Base-by-base conservation (phyloP, 495 filamentous ascomycete genomes). In the Xanthoparmelia taractica region DNA sequence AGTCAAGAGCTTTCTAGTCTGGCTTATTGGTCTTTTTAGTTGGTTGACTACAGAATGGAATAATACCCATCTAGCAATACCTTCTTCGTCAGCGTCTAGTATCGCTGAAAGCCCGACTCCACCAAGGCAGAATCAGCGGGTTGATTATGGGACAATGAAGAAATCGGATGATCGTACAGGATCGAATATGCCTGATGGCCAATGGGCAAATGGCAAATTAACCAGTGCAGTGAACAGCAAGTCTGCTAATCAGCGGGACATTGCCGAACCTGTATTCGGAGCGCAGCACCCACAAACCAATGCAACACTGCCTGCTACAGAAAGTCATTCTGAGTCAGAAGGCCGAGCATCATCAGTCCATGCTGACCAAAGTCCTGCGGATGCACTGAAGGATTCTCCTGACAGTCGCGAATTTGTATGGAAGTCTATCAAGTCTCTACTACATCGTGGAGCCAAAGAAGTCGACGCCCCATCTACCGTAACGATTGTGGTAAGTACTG, bases 1-100 rank as follows among this genome's bases (percentile, higher is more conserved):
- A 43, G 23, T 17, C 17, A 47, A 47, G 38, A 60, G 58, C 38
- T 60, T 60, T 36, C 48, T 61, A 25, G 47, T 55, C 31, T 61
- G 59, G 58, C 23, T 60, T 15, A 27, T 60, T 43, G 23, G 23
- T 50, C n/a, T n/a, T 12, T 27, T 60, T 34, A 20, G 40, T 60
- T 60, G 40, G 45, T 3, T 55, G 7, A 25, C 4, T 20, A 34
- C 5, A 36, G 31, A 31, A 18, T 61, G 59, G 59, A 55, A 38
- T 17, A 55, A 25, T 18, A 20, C 38, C 10, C 27, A n/a, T 43
- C 20, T 15, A 8, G 27, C 38, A 23, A 15, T 31, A 13, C 15
- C 38, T 13, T 10, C 37, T 40, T 43, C 57, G 29, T n/a, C 18
- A 33, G 13, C 38, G 31, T n/a, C 57, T 43, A 43, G 25, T 29